Evolutionary conservation across 1,284 basidiomycete species (phyloP), one percentile per base, ranked within the genome.

Genomic region (Ceratobasidium sp.): DNA sequence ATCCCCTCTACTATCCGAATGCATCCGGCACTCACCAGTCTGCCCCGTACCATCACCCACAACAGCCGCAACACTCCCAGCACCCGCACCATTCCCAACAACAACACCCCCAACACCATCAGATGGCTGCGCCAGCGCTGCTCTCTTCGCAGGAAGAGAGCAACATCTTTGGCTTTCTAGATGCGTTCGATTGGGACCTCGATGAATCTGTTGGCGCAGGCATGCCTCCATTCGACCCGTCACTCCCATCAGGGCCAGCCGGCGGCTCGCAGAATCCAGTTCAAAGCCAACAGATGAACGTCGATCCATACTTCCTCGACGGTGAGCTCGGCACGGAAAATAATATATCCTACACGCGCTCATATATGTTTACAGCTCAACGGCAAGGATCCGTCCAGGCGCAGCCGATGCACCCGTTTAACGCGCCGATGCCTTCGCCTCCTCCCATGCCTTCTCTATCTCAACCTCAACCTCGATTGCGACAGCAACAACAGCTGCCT

Each of bases 171-270:
- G 44, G 44, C 44, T 64, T 47, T 50, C 62, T 64, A 23, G 62
- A 64, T 46, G 62, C 62, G 13, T 50, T 64, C 23, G 62, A 64
- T 30, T 64, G 62, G 62, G 62, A 64, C 21, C 47, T 64, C 30
- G 62, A 64, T 32, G 62, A 64, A 32, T 64, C 62, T 11, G 62
- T 64, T 30, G 62, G 62, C 26, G 62, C 62, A 2, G 62, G 62
- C 4, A 64, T 64, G 62, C 62, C 62, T 2, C 21, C 62, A n/a
- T 64, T 64, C 50, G 62, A 64, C 46, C 41, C 52, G 13, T 54
- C 52, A 18, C 52, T 54, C 43, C 43, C 43, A 44, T 18, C 57
- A 41, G 57, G 32, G 26, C 26, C 62, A 14, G 61, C 44, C 43
- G 44, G 23, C 46, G 61, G 44, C 61, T 32, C 43, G 16, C n/a